A percentile compares a stretch with the other conserved stretches of the same genome.
phyloP scores from a whole-genome alignment of 2,329 filamentous ascomycete genomes.

The Cytospora mali region DNA sequence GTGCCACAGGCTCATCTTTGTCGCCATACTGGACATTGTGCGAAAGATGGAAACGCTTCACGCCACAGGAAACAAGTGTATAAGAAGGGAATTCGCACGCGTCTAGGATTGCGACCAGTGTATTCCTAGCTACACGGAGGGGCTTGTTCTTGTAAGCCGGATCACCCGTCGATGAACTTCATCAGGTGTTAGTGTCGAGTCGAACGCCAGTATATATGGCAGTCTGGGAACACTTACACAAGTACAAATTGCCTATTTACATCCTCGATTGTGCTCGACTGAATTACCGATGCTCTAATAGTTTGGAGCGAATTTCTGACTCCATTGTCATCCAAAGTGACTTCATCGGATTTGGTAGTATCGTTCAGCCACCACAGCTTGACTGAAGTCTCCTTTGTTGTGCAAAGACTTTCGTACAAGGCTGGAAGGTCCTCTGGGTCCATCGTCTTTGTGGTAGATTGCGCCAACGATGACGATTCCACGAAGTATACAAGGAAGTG shows the following conservation, averaged over 20 bases:
- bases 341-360: background rate
- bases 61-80: background rate
- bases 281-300: background rate
- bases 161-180: constrained; percentile 2
- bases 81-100: constrained; percentile 7
- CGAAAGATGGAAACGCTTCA: constrained; percentile 16
- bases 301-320: background rate
- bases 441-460: background rate
- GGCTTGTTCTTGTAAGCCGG: constrained; percentile 3
- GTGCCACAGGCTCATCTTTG: background rate
- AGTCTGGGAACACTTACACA: background rate
- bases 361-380: background rate
- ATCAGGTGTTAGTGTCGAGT: background rate
- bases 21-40: constrained; percentile 12
- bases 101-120: background rate
- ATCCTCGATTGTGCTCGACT: background rate
- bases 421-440: constrained; percentile 8
- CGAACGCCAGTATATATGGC: background rate
- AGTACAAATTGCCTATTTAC: constrained; percentile 1
- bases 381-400: background rate
- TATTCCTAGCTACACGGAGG: background rate
- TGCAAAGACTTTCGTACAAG: background rate
- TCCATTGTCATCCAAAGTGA: background rate
- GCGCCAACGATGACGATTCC: background rate
- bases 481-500: background rate